Conservation (phyloP, 2,329 filamentous ascomycete species). For the Beauveria varroae region DNA sequence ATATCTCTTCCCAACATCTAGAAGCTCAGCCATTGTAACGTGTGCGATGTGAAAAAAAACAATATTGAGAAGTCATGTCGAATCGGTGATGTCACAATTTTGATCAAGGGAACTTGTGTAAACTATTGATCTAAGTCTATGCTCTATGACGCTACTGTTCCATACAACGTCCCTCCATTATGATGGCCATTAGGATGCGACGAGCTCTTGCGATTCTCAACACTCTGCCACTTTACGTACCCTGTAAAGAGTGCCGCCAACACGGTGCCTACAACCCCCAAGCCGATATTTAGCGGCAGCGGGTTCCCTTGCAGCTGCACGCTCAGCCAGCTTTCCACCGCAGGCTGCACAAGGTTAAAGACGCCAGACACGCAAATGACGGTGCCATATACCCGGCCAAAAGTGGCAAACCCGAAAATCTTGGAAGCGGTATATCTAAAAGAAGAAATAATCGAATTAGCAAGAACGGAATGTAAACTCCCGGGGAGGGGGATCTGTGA, state of each 20-base stretch:
- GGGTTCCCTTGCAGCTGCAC: constrained; percentile 54
- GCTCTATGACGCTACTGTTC: not conserved
- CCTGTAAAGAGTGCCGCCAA: not conserved
- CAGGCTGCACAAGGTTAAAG: constrained; percentile 64
- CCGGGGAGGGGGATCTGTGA: not conserved
- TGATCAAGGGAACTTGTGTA: too few species aligned
- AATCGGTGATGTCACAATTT: too few species aligned
- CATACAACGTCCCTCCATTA: not conserved
- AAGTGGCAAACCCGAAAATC: constrained; percentile 73
- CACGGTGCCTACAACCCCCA: constrained; percentile 45
- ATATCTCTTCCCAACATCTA: too few species aligned
- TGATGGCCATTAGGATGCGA: not conserved
- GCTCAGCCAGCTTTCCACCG: constrained; percentile 61
- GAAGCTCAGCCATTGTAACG: too few species aligned
- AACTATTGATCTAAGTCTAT: too few species aligned
- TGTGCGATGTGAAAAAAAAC: too few species aligned
- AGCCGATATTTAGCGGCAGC: constrained; percentile 52
- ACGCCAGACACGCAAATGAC: constrained; percentile 67
- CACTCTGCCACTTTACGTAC: not conserved
- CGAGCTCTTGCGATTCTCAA: not conserved
- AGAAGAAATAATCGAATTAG: rapidly evolving
- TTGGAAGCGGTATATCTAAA: constrained; percentile 32
- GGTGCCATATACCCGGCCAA: constrained; percentile 71
- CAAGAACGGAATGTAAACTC: not conserved
- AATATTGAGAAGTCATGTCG: too few species aligned